Base-by-base conservation (phyloP, 106 monocot species). In the Hemerocallis citrina region DNA sequence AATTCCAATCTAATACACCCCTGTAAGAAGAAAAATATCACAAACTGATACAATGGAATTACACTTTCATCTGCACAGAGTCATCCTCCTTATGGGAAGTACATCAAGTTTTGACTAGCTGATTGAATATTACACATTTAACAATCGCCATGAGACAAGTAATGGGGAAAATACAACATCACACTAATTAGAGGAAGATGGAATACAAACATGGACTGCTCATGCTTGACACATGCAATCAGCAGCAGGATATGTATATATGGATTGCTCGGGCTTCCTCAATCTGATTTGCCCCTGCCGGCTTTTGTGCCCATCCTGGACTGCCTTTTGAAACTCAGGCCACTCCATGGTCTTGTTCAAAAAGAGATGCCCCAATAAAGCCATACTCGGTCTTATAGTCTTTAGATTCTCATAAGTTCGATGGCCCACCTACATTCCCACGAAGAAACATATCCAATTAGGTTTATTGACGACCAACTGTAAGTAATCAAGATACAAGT, bases 191-290 rank as follows among this genome's bases (percentile, higher is more conserved):
- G 28, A 1, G 31, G 5, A 32, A 1, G 3, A 54, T 24, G 19
- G n/a, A 54, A 27, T 30, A 44, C 6, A 42, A 61, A 7, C 61
- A 40, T 17, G 4, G 23, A 17, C 9, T 21, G n/a, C 40, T 84
- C 68, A 88, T 7, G 34, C 81, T 49, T 73, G 72, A 36, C 92
- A 87, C 92, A 92, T 87, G 66, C 87, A 92, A 65, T 92, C 92
- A 2, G 92, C 84, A 63, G 75, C 77, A 15, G 92, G 92, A 41
- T 92, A 87, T 33, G 92, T 92, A 56, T 81, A 87, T 14, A 92
- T 81, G 25, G 87, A 92, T 46, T 92, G 92, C 59, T 78, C 84
- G 17, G 74, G 69, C 59, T 84, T 87, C 64, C 84, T 84, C 70
- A 84, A 37, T 32, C 87, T 59, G 3, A 87, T 74, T 60, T 84